Evolutionary conservation across 495 filamentous ascomycete species (phyloP), one percentile per base, ranked within the genome.

Genomic region (Choiromyces venosus): DNA sequence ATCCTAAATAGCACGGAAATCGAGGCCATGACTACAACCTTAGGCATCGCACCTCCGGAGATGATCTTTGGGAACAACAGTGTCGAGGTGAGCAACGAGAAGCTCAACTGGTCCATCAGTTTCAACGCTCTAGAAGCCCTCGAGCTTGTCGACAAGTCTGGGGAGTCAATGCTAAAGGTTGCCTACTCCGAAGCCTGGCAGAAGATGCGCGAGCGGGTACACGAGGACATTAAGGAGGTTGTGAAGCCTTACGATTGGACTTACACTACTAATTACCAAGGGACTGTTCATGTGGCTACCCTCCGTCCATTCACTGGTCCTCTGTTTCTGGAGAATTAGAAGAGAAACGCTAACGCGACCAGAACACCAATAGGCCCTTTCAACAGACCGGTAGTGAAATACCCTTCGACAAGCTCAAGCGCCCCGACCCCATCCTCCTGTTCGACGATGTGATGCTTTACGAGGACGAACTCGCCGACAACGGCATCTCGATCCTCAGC

Each of bases 21-120:
- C 82, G 94, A 97, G 79, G 87, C 89, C 56, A 92, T 99, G 89
- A 89, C 88, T 25, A 83, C 85, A 68, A 87, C 87, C 66, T 87
- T 99, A 18, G 89, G 89, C 19, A 96, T 99, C 82, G 86, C 93
- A 18, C 89, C 92, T 9, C 95, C 96, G 2, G 95, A 99, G 83
- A 99, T 99, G 95, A 99, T 99, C 44, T 99, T 99, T 79, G 95
- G 95, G 40, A 93, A 99, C 84, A 99, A 99, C 83, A 85, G 88
- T 40, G 89, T 96, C 36, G 82, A 85, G 3, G 86, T 99, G 36
- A 86, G 89, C 71, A 92, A 98, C 82, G 70, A 83, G 33, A 84
- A 85, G 29, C 88, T 85, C 71, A 88, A 88, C 10, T 98, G 93
- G 92, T 82, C 84, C 5, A 86, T 98, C 69, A 81, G 84, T 19